phyloP scores from a whole-genome alignment of 768 basidiomycete genomes.

The Agaricus subrufescens region DNA sequence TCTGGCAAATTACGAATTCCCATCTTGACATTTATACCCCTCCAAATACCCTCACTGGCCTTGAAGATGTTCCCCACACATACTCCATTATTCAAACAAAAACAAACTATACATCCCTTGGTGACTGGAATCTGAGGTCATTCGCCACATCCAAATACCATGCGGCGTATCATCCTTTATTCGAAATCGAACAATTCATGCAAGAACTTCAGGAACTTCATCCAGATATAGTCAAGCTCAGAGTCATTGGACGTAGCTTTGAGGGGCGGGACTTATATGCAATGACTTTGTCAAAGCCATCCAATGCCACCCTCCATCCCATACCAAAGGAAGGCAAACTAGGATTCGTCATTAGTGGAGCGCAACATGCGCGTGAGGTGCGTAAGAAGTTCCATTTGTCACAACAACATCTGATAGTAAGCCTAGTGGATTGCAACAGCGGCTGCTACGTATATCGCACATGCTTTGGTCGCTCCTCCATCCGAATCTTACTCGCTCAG shows the following conservation, averaged over 20 bases:
- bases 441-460: conserved; percentile 66
- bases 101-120: background rate
- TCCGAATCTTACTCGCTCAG: conserved; percentile 42
- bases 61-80: conserved; percentile 19
- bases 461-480: conserved; percentile 54
- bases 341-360: conserved; percentile 66
- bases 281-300: conserved; percentile 39
- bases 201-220: conserved; percentile 37
- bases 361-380: conserved; percentile 76
- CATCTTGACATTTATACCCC: conserved; percentile 50
- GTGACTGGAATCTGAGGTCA: conserved; percentile 29
- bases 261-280: conserved; percentile 58
- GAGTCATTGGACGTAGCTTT: conserved; percentile 49
- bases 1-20: conserved; percentile 44
- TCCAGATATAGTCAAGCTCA: conserved; percentile 43
- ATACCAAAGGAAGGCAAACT: conserved; percentile 25
- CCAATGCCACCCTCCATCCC: background rate
- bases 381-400: conserved; percentile 16
- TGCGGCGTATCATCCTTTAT: conserved; percentile 48
- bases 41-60: conserved; percentile 17
- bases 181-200: conserved; percentile 50
- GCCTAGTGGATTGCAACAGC: conserved; percentile 77
- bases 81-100: conserved; percentile 10
- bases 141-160: conserved; percentile 36
- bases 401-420: background rate